Evolutionary conservation across 495 filamentous ascomycete genomes (phyloP).

Genomic region (Neurospora sublineolata): DNA sequence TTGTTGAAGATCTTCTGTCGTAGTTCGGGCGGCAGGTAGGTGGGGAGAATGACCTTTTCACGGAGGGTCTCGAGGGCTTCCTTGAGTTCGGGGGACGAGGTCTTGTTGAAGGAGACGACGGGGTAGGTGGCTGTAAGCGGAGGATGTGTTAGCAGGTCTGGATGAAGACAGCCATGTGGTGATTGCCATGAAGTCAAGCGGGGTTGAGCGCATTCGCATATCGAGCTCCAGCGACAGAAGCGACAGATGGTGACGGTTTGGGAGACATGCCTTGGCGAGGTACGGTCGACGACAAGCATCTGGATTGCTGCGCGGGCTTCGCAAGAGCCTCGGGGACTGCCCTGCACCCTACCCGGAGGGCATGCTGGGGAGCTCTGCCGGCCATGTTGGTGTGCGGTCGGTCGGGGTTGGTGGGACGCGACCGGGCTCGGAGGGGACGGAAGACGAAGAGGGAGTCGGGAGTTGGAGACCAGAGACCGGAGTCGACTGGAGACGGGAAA

Average conservation of each 20-base stretch:
- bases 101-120: conserved; percentile 20
- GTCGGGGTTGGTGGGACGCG: background rate
- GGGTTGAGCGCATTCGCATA: background rate
- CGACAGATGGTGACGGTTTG: background rate
- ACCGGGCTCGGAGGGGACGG: background rate
- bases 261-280: conserved; percentile 11
- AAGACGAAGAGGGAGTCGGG: background rate
- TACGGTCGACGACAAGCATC: conserved; percentile 15
- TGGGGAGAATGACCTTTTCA: conserved; percentile 52
- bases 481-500: background rate
- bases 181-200: background rate
- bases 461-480: background rate
- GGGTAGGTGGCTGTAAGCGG: conserved; percentile 3
- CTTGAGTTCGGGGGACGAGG: conserved; percentile 26
- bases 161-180: background rate
- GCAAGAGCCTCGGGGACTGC: conserved; percentile 6
- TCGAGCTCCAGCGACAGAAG: background rate
- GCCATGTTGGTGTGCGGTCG: conserved; percentile 10
- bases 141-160: background rate
- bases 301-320: background rate
- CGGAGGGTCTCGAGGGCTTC: conserved; percentile 42
- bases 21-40: conserved; percentile 44
- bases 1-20: conserved; percentile 41
- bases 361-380: conserved; percentile 2
- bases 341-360: conserved; percentile 14